These are phyloP conservation scores for Fusarium algeriense DNA, from an alignment of 2,329 filamentous ascomycete species.

Conservation along the genomic window DNA sequence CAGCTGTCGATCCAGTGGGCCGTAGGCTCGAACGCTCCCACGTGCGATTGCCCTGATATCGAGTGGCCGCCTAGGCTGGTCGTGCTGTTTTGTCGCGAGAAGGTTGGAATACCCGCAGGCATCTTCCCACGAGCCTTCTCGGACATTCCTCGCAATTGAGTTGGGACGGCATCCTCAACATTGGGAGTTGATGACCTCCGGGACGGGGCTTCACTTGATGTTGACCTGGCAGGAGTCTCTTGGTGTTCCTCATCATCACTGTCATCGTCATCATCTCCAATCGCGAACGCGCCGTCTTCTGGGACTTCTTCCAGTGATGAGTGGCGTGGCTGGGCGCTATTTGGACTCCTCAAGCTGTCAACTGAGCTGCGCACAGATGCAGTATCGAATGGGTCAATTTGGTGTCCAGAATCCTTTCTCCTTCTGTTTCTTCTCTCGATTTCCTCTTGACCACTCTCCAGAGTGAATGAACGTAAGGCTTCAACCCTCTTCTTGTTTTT, in stretches of 20 bases:
- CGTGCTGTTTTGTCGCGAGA: slow-evolving; percentile 91
- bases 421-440: slow-evolving; percentile 82
- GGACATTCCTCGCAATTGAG: slow-evolving; percentile 91
- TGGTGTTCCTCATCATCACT: slow-evolving; percentile 62
- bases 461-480: slow-evolving; percentile 85
- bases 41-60: slow-evolving; percentile 66
- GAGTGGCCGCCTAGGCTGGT: slow-evolving; percentile 80
- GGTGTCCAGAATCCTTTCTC: slow-evolving; percentile 71
- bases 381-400: slow-evolving; percentile 63
- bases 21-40: slow-evolving; percentile 80
- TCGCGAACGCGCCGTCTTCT: slow-evolving; percentile 85
- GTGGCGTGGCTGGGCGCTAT: slow-evolving; percentile 41
- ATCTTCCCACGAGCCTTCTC: slow-evolving; percentile 97
- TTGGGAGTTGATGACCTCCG: slow-evolving; percentile 76
- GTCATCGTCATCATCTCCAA: slow-evolving; percentile 78
- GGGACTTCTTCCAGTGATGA: slow-evolving; percentile 51
- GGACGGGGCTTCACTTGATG: slow-evolving; percentile 71
- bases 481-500: slow-evolving; percentile 87
- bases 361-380: slow-evolving; percentile 70
- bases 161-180: slow-evolving; percentile 82
- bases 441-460: slow-evolving; percentile 92
- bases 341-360: slow-evolving; percentile 76
- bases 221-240: slow-evolving; percentile 71
- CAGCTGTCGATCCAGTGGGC: slow-evolving; percentile 91
- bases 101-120: slow-evolving; percentile 83